These are phyloP conservation scores for Trichoderma sp. DNA, from an alignment of 2,329 filamentous ascomycete genomes.

Conservation along the genomic window DNA sequence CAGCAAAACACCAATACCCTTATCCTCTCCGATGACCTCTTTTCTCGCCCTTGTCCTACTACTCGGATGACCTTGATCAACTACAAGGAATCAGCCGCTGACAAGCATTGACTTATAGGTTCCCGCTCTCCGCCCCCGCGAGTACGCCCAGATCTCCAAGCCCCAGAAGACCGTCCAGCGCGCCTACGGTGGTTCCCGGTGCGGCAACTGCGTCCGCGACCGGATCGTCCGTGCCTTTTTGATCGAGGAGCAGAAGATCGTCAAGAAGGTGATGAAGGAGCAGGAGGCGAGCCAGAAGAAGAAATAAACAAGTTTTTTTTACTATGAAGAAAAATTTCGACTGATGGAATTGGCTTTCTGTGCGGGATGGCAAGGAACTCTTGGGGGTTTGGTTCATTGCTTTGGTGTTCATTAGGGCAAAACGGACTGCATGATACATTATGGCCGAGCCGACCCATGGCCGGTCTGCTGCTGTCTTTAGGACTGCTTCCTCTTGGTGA, in stretches of 20 bases:
- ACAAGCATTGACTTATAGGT: slow-evolving; percentile 51
- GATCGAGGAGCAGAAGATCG: slow-evolving; percentile 99
- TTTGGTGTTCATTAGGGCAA: slow-evolving; percentile 53
- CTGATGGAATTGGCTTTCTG: slow-evolving; percentile 33
- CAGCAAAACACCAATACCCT: neutral
- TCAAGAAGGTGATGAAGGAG: slow-evolving; percentile 99
- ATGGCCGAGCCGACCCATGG: slow-evolving; percentile 34
- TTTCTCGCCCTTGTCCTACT: neutral
- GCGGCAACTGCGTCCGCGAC: slow-evolving; percentile 97
- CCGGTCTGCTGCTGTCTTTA: slow-evolving; percentile 46
- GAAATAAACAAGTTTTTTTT: slow-evolving; percentile 53
- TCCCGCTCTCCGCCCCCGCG: slow-evolving; percentile 94
- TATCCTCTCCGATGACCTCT: neutral
- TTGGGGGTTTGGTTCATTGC: slow-evolving; percentile 46
- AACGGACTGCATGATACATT: slow-evolving; percentile 49
- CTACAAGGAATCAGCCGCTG: slow-evolving; percentile 17
- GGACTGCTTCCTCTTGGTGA: slow-evolving; percentile 45
- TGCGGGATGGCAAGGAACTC: slow-evolving; percentile 36
- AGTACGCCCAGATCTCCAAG: slow-evolving; percentile 95
- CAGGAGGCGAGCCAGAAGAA: slow-evolving; percentile 72
- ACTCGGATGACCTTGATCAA: neutral
- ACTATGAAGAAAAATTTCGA: slow-evolving; percentile 22
- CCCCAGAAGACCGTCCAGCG: slow-evolving; percentile 99
- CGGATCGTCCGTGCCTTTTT: slow-evolving; percentile 97
- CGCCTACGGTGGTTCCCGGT: slow-evolving; percentile 97